Evolutionary conservation across 2,329 filamentous ascomycete genomes (phyloP), one percentile per base, ranked within the genome.

Genomic region (Akanthomyces uredinophilus): DNA sequence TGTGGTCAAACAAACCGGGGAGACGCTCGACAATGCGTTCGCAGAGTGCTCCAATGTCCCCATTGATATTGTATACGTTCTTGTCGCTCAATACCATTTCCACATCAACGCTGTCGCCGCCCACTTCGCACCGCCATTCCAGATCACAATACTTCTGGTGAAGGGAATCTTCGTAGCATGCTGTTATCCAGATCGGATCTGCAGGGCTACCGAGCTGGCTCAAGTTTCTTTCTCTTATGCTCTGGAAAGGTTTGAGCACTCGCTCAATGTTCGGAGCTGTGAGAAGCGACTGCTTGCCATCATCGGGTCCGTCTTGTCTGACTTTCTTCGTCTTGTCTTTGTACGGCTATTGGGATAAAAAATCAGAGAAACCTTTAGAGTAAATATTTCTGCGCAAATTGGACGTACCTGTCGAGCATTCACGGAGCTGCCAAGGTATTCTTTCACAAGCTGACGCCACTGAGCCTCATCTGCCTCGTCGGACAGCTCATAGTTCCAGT

Each of bases 171-270:
- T 49, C 14, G 22, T 49, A 49, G 24, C 46, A 49, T 18, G 46
- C 22, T 18, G 24, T 8, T 20, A 49, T 29, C 46, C 46, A 49
- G 22, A 49, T 29, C 22, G 46, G 46, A 10, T n/a, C 11, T 24
- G 3, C 14, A 18, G 37, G 29, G 35, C 20, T 4, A 8, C 35
- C 13, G 14, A 20, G 13, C 18, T 18, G 35, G 10, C 37, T 29
- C 16, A 55, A 11, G 11, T 55, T 55, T 27, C 52, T 24, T 13
- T 39, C 52, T 2, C 35, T 20, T 20, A 55, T 37, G 11, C 8
- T 43, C 39, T 55, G 52, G 52, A 55, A 55, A 13, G 52, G 52
- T 29, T 43, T 55, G 52, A 55, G 52, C 20, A 55, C 52, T 10
- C 52, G 52, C 18, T 55, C 52, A 14, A 55, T 41, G 52, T 55